Percentiles rank a stretch among this genome's conserved stretches.
These are phyloP conservation scores for Fusarium temperatum DNA, from an alignment of 2,329 filamentous ascomycete species.

Conservation along the genomic window DNA sequence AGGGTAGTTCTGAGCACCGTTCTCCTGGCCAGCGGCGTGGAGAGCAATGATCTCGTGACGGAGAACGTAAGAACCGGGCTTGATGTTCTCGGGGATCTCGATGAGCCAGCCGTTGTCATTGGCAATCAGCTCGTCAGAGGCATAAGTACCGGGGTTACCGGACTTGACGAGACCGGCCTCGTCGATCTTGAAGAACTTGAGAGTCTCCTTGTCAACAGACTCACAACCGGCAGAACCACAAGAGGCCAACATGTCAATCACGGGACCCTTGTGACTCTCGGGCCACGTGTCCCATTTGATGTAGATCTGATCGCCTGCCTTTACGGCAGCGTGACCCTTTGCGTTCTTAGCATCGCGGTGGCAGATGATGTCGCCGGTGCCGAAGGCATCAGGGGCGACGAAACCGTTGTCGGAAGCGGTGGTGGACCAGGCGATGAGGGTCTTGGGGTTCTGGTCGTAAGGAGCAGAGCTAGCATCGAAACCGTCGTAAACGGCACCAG, in stretches of 20 bases:
- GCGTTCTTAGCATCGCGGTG: slow-evolving; percentile 54
- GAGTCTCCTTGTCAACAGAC: slow-evolving; percentile 60
- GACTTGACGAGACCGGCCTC: slow-evolving; percentile 62
- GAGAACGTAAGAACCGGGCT: slow-evolving; percentile 56
- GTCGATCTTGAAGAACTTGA: slow-evolving; percentile 73
- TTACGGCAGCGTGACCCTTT: slow-evolving; percentile 49
- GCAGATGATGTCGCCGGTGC: slow-evolving; percentile 57
- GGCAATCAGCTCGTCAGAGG: slow-evolving; percentile 53
- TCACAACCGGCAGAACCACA: slow-evolving; percentile 64
- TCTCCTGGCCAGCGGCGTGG: slow-evolving; percentile 53
- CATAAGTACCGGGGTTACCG: slow-evolving; percentile 49
- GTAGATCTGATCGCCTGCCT: slow-evolving; percentile 50
- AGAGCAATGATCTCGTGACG: slow-evolving; percentile 64
- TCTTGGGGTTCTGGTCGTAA: slow-evolving; percentile 35
- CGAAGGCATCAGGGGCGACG: slow-evolving; percentile 54
- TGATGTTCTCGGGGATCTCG: slow-evolving; percentile 48
- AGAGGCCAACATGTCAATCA: slow-evolving; percentile 71
- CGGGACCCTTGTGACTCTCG: slow-evolving; percentile 58
- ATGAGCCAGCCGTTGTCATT: slow-evolving; percentile 50
- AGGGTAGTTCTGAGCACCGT: slow-evolving; percentile 62
- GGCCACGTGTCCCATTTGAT: slow-evolving; percentile 57
- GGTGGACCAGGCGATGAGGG: slow-evolving; percentile 51
- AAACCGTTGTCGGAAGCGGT: slow-evolving; percentile 61
- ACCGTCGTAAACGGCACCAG: slow-evolving; percentile 36
- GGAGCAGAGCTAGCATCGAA: slow-evolving; percentile 1